Evolutionary conservation across 257 asterid species (phyloP), one percentile per base, ranked within the genome.

Genomic region (Lantana camara): DNA sequence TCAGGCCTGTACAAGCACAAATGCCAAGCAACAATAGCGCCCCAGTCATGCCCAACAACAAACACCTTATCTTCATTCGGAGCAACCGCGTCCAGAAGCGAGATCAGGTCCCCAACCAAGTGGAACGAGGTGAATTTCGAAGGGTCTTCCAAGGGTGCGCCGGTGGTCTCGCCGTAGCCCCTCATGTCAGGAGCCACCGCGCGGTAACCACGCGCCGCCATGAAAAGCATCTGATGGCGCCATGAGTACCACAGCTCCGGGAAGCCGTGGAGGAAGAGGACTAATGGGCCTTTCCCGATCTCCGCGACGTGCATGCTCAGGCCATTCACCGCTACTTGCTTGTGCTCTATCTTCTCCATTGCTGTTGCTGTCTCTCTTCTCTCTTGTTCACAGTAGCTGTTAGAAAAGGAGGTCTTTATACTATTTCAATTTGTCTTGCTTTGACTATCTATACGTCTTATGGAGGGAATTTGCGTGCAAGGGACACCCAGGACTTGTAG

Each of bases 31-130:
- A 87, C 34, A 4, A 10, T 0, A 11, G 97, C 96, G 14, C 96
- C 97, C 96, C 90, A 90, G 71, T 90, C 96, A 75, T 87, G 96
- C 21, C 90, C 97, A 4, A 90, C 96, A 27, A 90, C 90, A 75
- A 85, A 87, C 72, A 87, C 95, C 73, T 83, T 64, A 0, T 66
- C 82, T 17, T 57, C 88, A 19, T 65, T 19, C 10, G 78, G 73
- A 8, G 82, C 76, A 11, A 90, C 46, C 12, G 79, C 84, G 37
- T 81, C 83, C 0, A 87, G 82, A n/a, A 89, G 91, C 7, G 52
- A 56, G n/a, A 85, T 37, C 29, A 87, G 59, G 70, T 90, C 97
- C 16, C 97, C 97, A 24, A 85, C 95, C n/a, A 85, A 6, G 63
- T 85, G 95, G 20, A 71, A 21, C 17, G 35, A 0, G 52, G 71